These are phyloP conservation scores for Fraxinus floribunda DNA, from an alignment of 305 asterid species.

Conservation along the genomic window DNA sequence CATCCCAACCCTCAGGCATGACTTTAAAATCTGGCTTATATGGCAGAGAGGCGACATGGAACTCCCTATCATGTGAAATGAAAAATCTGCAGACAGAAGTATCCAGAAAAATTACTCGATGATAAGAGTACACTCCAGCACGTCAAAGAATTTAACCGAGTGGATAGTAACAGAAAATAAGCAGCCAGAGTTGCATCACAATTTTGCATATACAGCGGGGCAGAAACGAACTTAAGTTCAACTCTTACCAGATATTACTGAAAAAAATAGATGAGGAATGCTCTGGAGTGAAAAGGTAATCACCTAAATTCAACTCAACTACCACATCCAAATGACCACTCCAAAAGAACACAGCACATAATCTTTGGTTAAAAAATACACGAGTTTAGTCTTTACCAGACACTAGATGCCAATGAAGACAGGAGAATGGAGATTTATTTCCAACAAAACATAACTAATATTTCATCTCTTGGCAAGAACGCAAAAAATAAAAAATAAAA, in stretches of 20 bases:
- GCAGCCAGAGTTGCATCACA: neutral
- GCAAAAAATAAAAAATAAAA: neutral
- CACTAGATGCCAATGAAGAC: neutral
- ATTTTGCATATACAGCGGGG: neutral
- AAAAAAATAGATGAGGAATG: neutral
- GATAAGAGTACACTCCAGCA: neutral
- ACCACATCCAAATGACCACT: neutral
- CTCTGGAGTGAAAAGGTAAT: neutral
- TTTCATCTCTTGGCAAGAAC: neutral
- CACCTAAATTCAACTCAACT: neutral
- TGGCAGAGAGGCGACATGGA: slow-evolving; percentile 89
- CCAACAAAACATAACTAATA: neutral
- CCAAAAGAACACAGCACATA: neutral
- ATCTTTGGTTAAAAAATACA: neutral
- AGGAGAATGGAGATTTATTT: neutral
- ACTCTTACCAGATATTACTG: neutral
- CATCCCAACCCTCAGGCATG: slow-evolving; percentile 99
- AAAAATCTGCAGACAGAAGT: slow-evolving; percentile 59
- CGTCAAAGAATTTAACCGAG: neutral
- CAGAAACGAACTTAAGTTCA: neutral
- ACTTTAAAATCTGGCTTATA: slow-evolving; percentile 92
- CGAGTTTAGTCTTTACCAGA: neutral
- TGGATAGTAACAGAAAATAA: neutral
- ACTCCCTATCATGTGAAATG: slow-evolving; percentile 72
- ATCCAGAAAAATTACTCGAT: slow-evolving; percentile 3